Evolutionary conservation across 2,329 filamentous ascomycete species (phyloP), one percentile per base, ranked within the genome.

Genomic region (Diaporthe ampelina): DNA sequence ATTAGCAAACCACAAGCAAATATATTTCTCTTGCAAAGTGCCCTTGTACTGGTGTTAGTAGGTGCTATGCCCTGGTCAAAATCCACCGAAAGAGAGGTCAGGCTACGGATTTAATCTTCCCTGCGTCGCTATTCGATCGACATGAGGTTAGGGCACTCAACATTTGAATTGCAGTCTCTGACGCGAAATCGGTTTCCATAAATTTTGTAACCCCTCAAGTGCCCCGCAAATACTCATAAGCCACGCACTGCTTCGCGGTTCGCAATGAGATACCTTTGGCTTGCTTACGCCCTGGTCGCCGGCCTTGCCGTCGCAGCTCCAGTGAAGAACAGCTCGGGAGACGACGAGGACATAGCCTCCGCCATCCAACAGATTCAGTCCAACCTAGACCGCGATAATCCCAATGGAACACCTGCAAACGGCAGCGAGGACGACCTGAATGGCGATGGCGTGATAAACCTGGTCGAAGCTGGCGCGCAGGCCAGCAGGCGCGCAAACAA

Each of bases 381-480:
- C 45, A 70, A 35, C 11, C 56, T 69, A 4, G 65, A 69, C 48
- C 65, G 65, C 45, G 21, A 69, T 35, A 69, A 69, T 37, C 65
- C 65, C 26, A 69, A 69, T 50, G 65, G 65, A 21, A 69, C 65
- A 3, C 65, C 65, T 17, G 65, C 65, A 32, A 54, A 52, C 65
- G 65, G 65, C n/a, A 40, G 32, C 24, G 26, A 52, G 26, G 65
- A 69, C 19, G 65, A 69, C 9, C 48, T 69, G 45, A 69, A 69
- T 19, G 65, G 65, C 19, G 65, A 69, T 37, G 65, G 65, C 8
- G 65, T 69, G 7, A 69, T 69, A 26, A 69, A 69, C 17, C n/a
- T 52, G n/a, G 56, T 69, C 35, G 65, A 69, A 19, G 65, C 65
- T 19, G 65, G 65, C n/a, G 65, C 65, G 35, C 65, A 69, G 45